Base-by-base conservation (phyloP, 2,329 filamentous ascomycete genomes). In the Pestalotiopsis sp. region DNA sequence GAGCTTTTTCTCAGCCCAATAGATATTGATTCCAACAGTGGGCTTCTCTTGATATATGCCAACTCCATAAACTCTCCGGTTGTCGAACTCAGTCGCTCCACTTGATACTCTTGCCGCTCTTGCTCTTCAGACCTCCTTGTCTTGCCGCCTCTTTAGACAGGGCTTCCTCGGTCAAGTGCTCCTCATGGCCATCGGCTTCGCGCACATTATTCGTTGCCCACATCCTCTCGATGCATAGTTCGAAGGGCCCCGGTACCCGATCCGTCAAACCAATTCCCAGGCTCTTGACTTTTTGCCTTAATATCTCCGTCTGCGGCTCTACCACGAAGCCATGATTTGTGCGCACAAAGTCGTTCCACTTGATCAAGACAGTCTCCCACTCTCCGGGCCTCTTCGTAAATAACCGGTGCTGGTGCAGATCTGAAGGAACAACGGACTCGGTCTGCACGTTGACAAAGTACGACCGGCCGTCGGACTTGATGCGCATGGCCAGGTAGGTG, bases 381-480 rank as follows among this genome's bases (percentile, higher is more conserved):
- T 95, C 87, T 0, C 94, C 94, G 0, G 93, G 91, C 9, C 89
- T 88, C 76, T 91, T 91, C 9, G 92, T 87, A 74, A 94, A 97
- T 4, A 99, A 82, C 64, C 96, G 87, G 80, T 99, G 96, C 79
- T 99, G 96, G 80, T 98, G 96, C 71, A 99, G 86, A 79, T 99
- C 96, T n/a, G 94, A 95, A 12, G 94, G 93, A 62, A 97, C 93
- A 67, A 99, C 91, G 1, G 93, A 93, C 78, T 99, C 95, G 3
- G 95, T 97, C 83, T 98, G 96, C 17, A 99, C 84, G 80, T 99
- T 99, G 76, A 99, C 90, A 68, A 97, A 93, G 83, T 98, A 99
- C 75, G 93, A 92, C 69, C 96, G 87, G 17, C 94, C 95, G 78
- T 98, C 96, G 3, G 93, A 95, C 79, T 94, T 96, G 74, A 99